These are phyloP conservation scores for Apiotrichum domesticum DNA, from an alignment of 1,284 basidiomycete species.

Conservation along the genomic window DNA sequence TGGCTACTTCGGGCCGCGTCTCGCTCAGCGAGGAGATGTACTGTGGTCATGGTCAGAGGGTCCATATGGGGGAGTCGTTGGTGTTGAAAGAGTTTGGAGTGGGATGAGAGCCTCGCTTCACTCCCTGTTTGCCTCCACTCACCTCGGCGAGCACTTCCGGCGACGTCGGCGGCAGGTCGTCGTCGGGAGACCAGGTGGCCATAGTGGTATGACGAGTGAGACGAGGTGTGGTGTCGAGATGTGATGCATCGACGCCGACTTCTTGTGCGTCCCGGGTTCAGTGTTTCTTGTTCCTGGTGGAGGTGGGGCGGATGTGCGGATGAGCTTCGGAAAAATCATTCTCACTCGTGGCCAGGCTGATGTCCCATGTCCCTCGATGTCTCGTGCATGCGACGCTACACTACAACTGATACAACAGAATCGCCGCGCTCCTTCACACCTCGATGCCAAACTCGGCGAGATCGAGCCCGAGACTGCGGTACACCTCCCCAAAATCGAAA, in stretches of 20 bases:
- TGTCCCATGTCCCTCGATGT: too few species aligned
- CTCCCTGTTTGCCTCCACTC: neutral
- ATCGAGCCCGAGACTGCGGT: too few species aligned
- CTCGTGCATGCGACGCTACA: too few species aligned
- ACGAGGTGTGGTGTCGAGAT: too few species aligned
- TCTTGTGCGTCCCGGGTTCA: neutral
- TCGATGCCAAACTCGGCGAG: too few species aligned
- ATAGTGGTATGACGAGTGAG: neutral
- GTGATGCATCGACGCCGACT: neutral
- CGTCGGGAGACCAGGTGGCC: neutral
- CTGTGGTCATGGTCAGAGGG: constrained; percentile 14
- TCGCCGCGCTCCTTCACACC: too few species aligned
- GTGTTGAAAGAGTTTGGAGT: too few species aligned
- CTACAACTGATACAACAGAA: too few species aligned
- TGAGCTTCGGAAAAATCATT: neutral
- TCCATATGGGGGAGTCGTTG: too few species aligned
- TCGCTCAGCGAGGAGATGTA: constrained; percentile 36
- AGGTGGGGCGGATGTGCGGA: neutral
- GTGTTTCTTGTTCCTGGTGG: neutral
- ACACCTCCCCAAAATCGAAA: too few species aligned
- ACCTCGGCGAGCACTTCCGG: neutral
- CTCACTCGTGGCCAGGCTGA: too few species aligned
- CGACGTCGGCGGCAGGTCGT: neutral
- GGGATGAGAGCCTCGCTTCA: too few species aligned
- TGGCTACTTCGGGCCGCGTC: constrained; percentile 30